Evolutionary conservation across 495 filamentous ascomycete genomes (phyloP).

Genomic region (Podospora appendiculata): DNA sequence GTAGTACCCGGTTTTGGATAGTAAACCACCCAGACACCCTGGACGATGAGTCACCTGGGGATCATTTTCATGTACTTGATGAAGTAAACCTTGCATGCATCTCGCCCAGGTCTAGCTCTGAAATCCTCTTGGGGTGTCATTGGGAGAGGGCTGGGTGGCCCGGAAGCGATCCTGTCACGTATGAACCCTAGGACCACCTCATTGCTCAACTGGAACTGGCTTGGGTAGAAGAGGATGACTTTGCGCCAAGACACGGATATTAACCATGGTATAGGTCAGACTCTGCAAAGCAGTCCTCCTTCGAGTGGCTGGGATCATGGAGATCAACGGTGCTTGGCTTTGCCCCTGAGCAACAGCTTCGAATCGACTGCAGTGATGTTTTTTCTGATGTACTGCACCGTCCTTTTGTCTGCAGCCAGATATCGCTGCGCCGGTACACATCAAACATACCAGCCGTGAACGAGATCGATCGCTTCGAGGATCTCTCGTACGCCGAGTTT

Average conservation of each 20-base stretch:
- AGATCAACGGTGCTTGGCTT: constrained; percentile 67
- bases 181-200: no score
- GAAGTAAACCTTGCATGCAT: no score
- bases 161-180: no score
- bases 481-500: constrained; percentile 69
- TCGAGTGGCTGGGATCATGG: constrained; percentile 82
- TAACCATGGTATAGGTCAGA: constrained; percentile 17
- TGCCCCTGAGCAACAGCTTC: constrained; percentile 36
- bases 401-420: constrained; percentile 83
- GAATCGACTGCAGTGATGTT: constrained; percentile 66
- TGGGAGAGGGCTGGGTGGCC: no score
- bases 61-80: no score
- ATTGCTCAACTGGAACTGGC: no score
- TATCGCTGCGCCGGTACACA: constrained; percentile 55
- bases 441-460: constrained; percentile 65
- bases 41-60: no score
- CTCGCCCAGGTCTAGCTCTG: no score
- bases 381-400: constrained; percentile 89
- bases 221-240: no score
- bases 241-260: constrained; percentile 50
- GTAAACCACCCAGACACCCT: not conserved
- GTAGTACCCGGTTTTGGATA: constrained; percentile 25
- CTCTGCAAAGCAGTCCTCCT: constrained; percentile 24
- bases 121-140: no score
- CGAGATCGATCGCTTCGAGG: constrained; percentile 58